phyloP scores from a whole-genome alignment of 306 rosid species.

The Quercus mongolica region DNA sequence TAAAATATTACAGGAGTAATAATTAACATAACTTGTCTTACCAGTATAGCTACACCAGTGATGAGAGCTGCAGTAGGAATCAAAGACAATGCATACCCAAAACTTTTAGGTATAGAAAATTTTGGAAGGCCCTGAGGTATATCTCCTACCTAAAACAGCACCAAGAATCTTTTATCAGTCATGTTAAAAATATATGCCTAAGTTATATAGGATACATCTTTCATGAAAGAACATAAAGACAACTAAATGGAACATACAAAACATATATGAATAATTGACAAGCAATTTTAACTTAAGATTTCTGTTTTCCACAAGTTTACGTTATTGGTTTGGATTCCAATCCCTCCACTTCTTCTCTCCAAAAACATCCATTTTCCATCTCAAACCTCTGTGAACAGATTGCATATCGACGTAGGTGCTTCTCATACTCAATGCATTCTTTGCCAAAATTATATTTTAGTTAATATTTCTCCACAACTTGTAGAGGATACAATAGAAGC shows the following conservation, averaged over 20 bases:
- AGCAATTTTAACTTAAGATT: neutral
- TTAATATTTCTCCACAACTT: neutral
- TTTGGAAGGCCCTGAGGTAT: constrained; percentile 92
- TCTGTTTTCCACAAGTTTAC: neutral
- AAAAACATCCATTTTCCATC: neutral
- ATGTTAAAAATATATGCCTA: constrained; percentile 8
- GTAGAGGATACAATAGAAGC: neutral
- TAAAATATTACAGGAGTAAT: neutral
- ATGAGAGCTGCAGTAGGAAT: constrained; percentile 92
- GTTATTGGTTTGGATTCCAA: neutral
- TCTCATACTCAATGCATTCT: neutral
- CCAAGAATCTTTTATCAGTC: constrained; percentile 5
- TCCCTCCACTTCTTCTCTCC: neutral
- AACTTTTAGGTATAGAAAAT: constrained; percentile 81
- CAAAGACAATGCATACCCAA: constrained; percentile 61
- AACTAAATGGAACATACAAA: constrained; percentile 16
- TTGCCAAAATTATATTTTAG: neutral
- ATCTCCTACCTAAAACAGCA: constrained; percentile 76
- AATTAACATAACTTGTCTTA: constrained; percentile 34
- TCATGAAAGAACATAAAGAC: constrained; percentile 17
- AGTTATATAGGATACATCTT: neutral
- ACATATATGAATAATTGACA: neutral
- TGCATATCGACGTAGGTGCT: neutral
- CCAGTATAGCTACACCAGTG: constrained; percentile 97
- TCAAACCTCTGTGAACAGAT: neutral